These are phyloP conservation scores for Beauveria pseudobassiana DNA, from an alignment of 2,329 filamentous ascomycete genomes.

Conservation along the genomic window DNA sequence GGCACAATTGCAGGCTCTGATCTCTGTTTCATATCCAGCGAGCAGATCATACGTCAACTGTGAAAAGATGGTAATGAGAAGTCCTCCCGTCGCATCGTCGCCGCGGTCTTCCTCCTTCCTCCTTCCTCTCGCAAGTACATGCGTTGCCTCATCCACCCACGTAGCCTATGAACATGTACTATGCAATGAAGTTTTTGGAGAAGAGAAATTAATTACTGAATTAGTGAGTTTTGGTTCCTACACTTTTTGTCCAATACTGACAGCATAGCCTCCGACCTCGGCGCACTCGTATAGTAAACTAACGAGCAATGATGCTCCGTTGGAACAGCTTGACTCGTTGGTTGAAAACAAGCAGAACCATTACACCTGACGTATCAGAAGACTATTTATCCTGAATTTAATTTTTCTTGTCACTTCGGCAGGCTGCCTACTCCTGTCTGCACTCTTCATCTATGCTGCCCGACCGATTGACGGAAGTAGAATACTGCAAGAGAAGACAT, in stretches of 20 bases:
- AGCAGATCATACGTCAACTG: background rate
- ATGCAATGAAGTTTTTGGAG: background rate
- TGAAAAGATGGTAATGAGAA: background rate
- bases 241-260: background rate
- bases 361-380: background rate
- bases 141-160: background rate
- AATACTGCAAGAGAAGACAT: background rate
- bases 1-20: too few species aligned
- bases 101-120: background rate
- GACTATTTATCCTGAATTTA: background rate
- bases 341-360: background rate
- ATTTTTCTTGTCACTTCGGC: background rate
- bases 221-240: background rate
- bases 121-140: background rate
- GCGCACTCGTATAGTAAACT: background rate
- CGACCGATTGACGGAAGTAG: background rate
- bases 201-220: background rate
- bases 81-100: background rate
- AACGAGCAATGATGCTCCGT: background rate
- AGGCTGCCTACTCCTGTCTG: background rate
- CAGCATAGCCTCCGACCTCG: background rate
- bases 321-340: background rate
- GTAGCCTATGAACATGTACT: background rate
- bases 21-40: too few species aligned
- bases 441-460: background rate